Evolutionary conservation across 2,329 filamentous ascomycete species (phyloP), one percentile per base, ranked within the genome.

Genomic region (Epichloe coenophiala): DNA sequence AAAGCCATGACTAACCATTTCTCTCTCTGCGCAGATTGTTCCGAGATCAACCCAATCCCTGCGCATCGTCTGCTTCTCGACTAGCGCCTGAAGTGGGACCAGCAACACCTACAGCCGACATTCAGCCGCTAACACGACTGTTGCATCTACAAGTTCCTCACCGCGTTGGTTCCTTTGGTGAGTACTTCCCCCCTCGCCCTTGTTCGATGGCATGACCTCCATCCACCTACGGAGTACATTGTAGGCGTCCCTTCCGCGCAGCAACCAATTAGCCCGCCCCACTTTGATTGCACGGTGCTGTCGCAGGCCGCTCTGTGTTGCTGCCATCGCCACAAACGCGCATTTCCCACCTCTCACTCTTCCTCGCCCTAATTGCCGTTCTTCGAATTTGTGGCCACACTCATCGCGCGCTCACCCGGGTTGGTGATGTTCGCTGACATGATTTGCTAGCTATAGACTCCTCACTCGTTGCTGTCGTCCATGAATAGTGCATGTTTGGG

Each of bases 381-480:
- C 2, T n/a, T 37, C 2, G 7, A 38, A 38, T 13, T 38, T 13
- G 21, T 33, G 50, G 56, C 48, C 52, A 53, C 53, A 52, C 47
- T 47, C 38, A 55, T 43, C 46, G 52, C 47, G 49, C 31, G 42
- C 42, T 51, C 47, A 45, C 38, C 48, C 36, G 27, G 11, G 44
- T 19, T 39, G 49, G 58, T 51, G 51, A 57, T 58, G 55, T 56
- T 63, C 56, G 56, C 63, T 65, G 55, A 65, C 61, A 58, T 51
- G 54, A 53, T 55, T 52, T 51, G 50, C 55, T 64, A 65, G 63
- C 54, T 56, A 58, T 58, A 61, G 57, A 59, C 54, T 43, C 45
- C 45, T 23, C 40, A 35, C 40, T 36, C 38, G 50, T 33, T 51
- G 49, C n/a, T 41, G 27, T 50, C 36, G 38, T 53, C 33, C 52